Evolutionary conservation across 306 rosid genomes (phyloP), one percentile per base, ranked within the genome.

Genomic region (Fragaria iinumae): DNA sequence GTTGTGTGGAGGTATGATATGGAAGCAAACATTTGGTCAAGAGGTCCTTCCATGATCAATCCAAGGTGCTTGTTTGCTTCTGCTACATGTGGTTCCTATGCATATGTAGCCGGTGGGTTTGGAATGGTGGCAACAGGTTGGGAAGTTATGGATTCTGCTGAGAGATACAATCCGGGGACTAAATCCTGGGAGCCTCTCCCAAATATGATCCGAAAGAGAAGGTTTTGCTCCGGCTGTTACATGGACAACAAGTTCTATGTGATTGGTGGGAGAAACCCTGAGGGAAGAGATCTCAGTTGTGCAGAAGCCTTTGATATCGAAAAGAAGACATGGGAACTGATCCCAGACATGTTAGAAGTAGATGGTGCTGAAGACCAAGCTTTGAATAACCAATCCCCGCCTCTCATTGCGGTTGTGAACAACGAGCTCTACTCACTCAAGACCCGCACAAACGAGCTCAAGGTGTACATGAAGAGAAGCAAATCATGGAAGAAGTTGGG

Each of bases 61-160:
- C 85, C 95, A 32, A 84, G 98, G 82, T 86, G 89, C 21, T 84
- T 90, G 67, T 91, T 90, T 81, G 98, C 97, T n/a, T 84, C 93
- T 0, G 97, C 96, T 41, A 84, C 95, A 10, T 85, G 87, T 66
- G 97, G 92, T 13, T 20, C 80, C 29, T 75, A 74, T 11, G 96
- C 89, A 43, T 91, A 80, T 71, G 87, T 94, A 17, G 97, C 96
- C 1, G 98, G 98, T 11, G 97, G 98, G 11, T 34, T 47, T 64
- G 93, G 87, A 16, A 52, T 72, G 59, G 85, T 68, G 53, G 82
- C 57, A 7, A 73, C 80, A 13, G 78, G 76, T 6, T 76, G 56
- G 69, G 44, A 86, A 29, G 74, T 83, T 47, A 53, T 88, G 81
- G 86, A 82, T 66, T 81, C 89, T 9, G 93, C 90, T 0, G 98